Base-by-base conservation (phyloP, 495 filamentous ascomycete species). In the Rostrohypoxylon terebratum region DNA sequence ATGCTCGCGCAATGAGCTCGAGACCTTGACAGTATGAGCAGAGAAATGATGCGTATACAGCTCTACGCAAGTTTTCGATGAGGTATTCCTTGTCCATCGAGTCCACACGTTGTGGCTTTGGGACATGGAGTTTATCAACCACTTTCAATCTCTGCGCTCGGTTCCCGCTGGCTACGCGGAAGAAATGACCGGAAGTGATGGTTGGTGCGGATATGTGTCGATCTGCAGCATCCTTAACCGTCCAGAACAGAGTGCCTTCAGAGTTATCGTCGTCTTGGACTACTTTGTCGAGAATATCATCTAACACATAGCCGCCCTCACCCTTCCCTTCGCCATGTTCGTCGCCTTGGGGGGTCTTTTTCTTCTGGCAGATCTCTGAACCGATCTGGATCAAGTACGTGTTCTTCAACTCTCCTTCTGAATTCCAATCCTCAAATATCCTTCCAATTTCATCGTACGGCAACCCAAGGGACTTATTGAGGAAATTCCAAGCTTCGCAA, bases 191-290 rank as follows among this genome's bases (percentile, higher is more conserved):
- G 0, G 85, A 82, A 0, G 89, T 83, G 16, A 93, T 82, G 0
- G 91, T 92, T 0, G 91, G 90, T 7, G 86, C 84, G 0, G 90
- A 85, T 5, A 93, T 84, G 71, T 94, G 90, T 8, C 87, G 83
- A 4, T 77, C 70, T 18, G 88, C 86, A 3, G 89, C 87, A 72
- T 93, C 89, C 77, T 85, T 86, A 34, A 88, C 81, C 10, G 83
- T 84, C 89, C 88, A 93, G 69, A 88, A 81, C 0, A 90, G 87
- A 4, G 91, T 94, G 7, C 92, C 91, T 78, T 93, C 91, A 31
- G 85, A 85, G 66, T 84, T 82, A 59, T 90, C 88, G 54, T 87
- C 85, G 66, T 93, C 90, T 81, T 94, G 90, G 1, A 93, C 91
- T 0, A 93, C 91, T 65, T 93, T 94, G 77, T 93, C 92, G 63